Evolutionary conservation across 257 asterid genomes (phyloP), one percentile per base, ranked within the genome.

Genomic region (Haberlea rhodopensis): DNA sequence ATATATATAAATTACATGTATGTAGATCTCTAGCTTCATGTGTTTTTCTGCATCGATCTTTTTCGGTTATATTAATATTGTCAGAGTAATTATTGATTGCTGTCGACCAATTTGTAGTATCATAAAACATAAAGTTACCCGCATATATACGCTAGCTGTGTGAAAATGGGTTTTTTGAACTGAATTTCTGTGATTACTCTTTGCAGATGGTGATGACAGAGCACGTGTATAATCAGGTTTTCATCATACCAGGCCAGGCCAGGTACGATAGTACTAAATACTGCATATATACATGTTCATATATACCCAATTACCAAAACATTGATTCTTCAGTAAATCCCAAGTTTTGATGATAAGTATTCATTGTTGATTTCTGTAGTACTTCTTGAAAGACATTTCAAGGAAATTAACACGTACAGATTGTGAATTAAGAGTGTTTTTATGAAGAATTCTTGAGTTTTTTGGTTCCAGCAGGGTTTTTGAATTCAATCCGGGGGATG

Each of bases 191-290:
- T 57, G 10, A 8, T 49, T 26, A 10, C 45, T 40, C 48, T 75
- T 73, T 74, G 82, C 81, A 75, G 86, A 52, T 65, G 67, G 22
- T 58, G 80, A 73, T 67, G 81, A 78, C 64, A 79, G 54, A 82
- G 59, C 94, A 80, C 87, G 84, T 79, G 87, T 79, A 70, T 62
- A 62, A 27, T 21, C 69, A 53, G 67, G 63, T 60, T 67, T 62
- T 63, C 71, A 58, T 65, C 69, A 65, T 16, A 46, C 29, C 76
- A 60, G 59, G 57, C 67, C 11, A 43, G 51, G 16, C 22, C 62
- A 67, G 75, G 84, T 73, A n/a, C n/a, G n/a, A n/a, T n/a, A n/a
- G n/a, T n/a, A 80, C 73, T 26, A 67, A 65, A 63, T 75, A 34
- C 51, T 6, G 37, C 5, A 43, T 40, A 11, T 40, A 7, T 7